These are phyloP conservation scores for Daucus carota DNA, from an alignment of 129 eudicot species.

Conservation along the genomic window DH1_v3.0 NC_030384.2:47515501-47516000, in stretches of 20 bases:
- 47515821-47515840: slow-evolving; percentile 59
- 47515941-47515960: slow-evolving; percentile 38
- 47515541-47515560: slow-evolving; percentile 76
- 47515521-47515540: slow-evolving; percentile 95
- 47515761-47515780: slow-evolving; percentile 70
- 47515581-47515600: slow-evolving; percentile 64
- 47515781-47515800: slow-evolving; percentile 67
- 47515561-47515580: slow-evolving; percentile 70
- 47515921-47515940: slow-evolving; percentile 49
- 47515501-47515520: slow-evolving; percentile 90
- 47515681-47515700: slow-evolving; percentile 86
- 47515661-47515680: slow-evolving; percentile 54
- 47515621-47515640: slow-evolving; percentile 28
- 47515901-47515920: slow-evolving; percentile 56
- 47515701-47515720: slow-evolving; percentile 90
- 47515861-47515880: slow-evolving; percentile 55
- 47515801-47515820: slow-evolving; percentile 70
- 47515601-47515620: slow-evolving; percentile 44
- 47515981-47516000: slow-evolving; percentile 55
- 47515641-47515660: slow-evolving; percentile 24
- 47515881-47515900: slow-evolving; percentile 52
- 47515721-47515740: slow-evolving; percentile 92
- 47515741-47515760: slow-evolving; percentile 88
- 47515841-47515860: slow-evolving; percentile 51
- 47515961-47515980: slow-evolving; percentile 66